Conservation (phyloP, 73 alveolate species). For the Paramecium octaurelia region DNA sequence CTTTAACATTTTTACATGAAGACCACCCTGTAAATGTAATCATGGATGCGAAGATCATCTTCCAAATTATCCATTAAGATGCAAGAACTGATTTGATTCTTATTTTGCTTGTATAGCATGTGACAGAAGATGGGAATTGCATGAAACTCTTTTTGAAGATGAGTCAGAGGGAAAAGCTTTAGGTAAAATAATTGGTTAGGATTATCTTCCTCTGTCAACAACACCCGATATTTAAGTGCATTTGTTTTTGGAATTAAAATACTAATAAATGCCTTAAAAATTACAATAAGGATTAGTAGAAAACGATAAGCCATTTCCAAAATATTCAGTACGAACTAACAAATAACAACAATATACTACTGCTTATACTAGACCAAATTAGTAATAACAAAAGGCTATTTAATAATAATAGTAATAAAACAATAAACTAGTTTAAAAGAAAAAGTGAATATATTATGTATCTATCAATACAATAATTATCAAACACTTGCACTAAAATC, state of each 20-base stretch:
- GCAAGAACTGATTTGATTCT: slow-evolving; percentile 80
- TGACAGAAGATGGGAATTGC: slow-evolving; percentile 94
- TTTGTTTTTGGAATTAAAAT: slow-evolving; percentile 50
- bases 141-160: slow-evolving; percentile 89
- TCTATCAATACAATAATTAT: not conserved
- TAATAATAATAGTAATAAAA: not conserved
- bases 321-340: not conserved
- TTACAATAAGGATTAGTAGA: not conserved
- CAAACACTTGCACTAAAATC: not conserved
- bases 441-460: not conserved
- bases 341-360: not conserved
- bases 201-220: slow-evolving; percentile 86
- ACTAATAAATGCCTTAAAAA: not conserved
- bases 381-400: not conserved
- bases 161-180: slow-evolving; percentile 91
- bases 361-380: not conserved
- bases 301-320: slow-evolving; percentile 33
- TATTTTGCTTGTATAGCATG: slow-evolving; percentile 96
- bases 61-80: slow-evolving; percentile 84
- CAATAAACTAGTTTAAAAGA: not conserved
- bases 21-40: slow-evolving; percentile 94
- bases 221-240: slow-evolving; percentile 89
- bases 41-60: slow-evolving; percentile 96
- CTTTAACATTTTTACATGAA: slow-evolving; percentile 87
- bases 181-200: slow-evolving; percentile 86